phyloP scores from a whole-genome alignment of 257 asterid genomes.

The Petunia secreta region DNA sequence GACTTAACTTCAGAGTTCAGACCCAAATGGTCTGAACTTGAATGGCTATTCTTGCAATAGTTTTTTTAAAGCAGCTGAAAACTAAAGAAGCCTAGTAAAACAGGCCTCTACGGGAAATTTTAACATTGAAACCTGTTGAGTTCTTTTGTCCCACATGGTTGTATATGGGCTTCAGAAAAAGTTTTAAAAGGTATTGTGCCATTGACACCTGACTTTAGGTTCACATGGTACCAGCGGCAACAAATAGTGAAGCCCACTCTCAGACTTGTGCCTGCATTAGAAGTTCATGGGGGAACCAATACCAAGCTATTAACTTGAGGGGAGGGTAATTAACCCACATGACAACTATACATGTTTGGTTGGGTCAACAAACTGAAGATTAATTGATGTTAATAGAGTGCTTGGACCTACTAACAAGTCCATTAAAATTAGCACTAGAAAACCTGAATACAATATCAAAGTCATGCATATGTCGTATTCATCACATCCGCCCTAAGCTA shows the following conservation, averaged over 20 bases:
- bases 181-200: neutral
- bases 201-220: neutral
- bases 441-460: slow-evolving; percentile 10
- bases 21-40: too few species aligned
- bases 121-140: neutral
- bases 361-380: slow-evolving; percentile 2
- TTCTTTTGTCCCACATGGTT: neutral
- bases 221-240: neutral
- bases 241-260: too few species aligned
- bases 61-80: too few species aligned
- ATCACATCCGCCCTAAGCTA: neutral
- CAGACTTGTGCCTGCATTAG: too few species aligned
- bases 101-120: too few species aligned
- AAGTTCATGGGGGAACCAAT: neutral
- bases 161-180: neutral
- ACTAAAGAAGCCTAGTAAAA: too few species aligned
- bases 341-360: neutral
- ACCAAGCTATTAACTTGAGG: neutral
- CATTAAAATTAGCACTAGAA: slow-evolving; percentile 17
- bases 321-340: neutral
- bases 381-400: slow-evolving; percentile 1
- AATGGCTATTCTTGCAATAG: too few species aligned
- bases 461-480: neutral
- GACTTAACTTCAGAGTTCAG: too few species aligned
- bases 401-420: slow-evolving; percentile 6